Evolutionary conservation across 2,329 filamentous ascomycete species (phyloP), one percentile per base, ranked within the genome.

Genomic region (Colletotrichum limetticola): DNA sequence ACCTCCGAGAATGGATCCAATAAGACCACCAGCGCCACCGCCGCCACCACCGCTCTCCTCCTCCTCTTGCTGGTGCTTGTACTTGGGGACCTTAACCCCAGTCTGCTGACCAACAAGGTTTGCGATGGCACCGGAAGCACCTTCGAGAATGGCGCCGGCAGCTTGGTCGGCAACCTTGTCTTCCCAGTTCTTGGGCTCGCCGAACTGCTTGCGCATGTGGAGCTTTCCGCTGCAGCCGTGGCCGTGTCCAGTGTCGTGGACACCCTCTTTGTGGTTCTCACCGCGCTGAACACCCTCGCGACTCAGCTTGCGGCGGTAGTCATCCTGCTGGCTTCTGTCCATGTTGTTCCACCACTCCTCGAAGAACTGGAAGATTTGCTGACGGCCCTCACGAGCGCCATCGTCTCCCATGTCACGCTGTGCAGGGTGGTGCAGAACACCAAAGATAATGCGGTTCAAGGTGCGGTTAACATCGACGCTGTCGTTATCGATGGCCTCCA

Each of bases 361-460:
- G 5, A 98, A 92, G 22, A 92, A 91, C n/a, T 86, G 82, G 83
- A 95, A 98, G 91, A 97, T 96, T 76, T 91, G 85, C 32, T 86
- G 82, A 68, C 95, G 93, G 66, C 95, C 93, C 77, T 97, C 93
- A 8, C 83, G 79, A 14, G 91, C 91, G 12, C 92, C 93, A 78
- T 95, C 93, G 24, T 91, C 86, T 60, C 93, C 94, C 79, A 88
- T 85, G 11, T 91, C 84, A 69, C 93, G 91, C 76, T 95, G 91
- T 60, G 95, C 94, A 2, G 95, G 96, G 82, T 98, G 95, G 79
- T 98, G 94, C 81, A 98, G 90, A 46, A 98, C 92, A 73, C 94
- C 95, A 61, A 90, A 84, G 78, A 97, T 91, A 81, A 98, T 95
- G 74, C 92, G 91, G 79, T 92, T 90, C 76, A 97, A 86, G 3